Percentiles rank a stretch among this genome's conserved stretches.
phyloP scores from a whole-genome alignment of 352 stramenopile genomes.

The Albugo laibachii region DNA sequence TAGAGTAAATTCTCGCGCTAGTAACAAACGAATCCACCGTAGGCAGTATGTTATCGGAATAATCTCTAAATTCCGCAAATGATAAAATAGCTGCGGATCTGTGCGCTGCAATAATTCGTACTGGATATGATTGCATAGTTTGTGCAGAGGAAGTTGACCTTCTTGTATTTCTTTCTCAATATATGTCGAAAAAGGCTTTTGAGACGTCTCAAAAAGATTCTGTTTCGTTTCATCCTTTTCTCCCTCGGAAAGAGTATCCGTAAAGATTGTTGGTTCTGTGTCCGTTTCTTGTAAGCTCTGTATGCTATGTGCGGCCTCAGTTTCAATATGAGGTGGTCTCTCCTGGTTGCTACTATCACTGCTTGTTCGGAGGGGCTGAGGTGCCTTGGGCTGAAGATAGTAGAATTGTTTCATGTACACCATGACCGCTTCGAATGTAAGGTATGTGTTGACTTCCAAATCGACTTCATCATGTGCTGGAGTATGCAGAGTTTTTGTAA shows the following conservation, averaged over 20 bases:
- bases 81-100: conserved; percentile 63
- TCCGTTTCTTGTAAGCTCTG: too few species aligned
- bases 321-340: too few species aligned
- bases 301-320: too few species aligned
- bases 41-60: conserved; percentile 65
- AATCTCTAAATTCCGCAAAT: conserved; percentile 63
- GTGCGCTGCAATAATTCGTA: conserved; percentile 58
- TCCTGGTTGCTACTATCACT: too few species aligned
- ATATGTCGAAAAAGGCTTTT: neutral
- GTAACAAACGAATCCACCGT: conserved; percentile 55
- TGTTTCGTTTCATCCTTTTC: too few species aligned
- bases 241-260: too few species aligned
- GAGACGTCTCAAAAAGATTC: too few species aligned
- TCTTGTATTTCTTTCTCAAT: neutral
- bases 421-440: conserved; percentile 60
- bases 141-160: conserved; percentile 25
- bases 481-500: too few species aligned
- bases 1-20: conserved; percentile 55
- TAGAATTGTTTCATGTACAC: conserved; percentile 63
- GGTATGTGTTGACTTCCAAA: conserved; percentile 41
- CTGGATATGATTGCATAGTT: conserved; percentile 46
- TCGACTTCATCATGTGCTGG: too few species aligned
- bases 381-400: conserved; percentile 12
- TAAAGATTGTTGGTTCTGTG: too few species aligned
- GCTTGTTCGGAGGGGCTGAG: too few species aligned